Evolutionary conservation across 371 early-diverging fungal species (phyloP).

Genomic region (Hamiltosporidium magnivora): DNA sequence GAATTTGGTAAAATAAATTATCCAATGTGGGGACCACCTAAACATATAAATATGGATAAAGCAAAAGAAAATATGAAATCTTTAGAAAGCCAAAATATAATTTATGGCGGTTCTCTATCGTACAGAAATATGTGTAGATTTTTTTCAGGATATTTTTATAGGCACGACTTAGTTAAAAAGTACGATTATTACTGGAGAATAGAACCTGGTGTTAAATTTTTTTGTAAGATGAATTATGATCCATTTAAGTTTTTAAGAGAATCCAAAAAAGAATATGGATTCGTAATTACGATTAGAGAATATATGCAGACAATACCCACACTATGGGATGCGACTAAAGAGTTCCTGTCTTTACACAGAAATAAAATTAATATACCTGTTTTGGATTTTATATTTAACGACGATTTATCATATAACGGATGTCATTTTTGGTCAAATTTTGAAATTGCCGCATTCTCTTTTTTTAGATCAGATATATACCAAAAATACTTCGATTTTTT

Average conservation of each 20-base stretch:
- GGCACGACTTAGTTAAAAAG: conserved; percentile 63
- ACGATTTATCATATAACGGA: conserved; percentile 47
- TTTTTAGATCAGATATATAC: conserved; percentile 64
- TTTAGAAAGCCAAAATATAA: conserved; percentile 61
- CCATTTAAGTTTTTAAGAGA: conserved; percentile 64
- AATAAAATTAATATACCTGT: conserved; percentile 17
- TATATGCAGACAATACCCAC: conserved; percentile 65
- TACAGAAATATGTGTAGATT: conserved; percentile 84
- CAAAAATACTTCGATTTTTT: conserved; percentile 65
- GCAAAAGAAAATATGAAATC: conserved; percentile 58
- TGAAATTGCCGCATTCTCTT: conserved; percentile 73
- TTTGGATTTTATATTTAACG: conserved; percentile 35
- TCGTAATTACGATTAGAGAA: conserved; percentile 65
- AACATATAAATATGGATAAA: conserved; percentile 63
- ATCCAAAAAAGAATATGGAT: conserved; percentile 68
- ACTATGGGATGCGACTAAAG: conserved; percentile 62
- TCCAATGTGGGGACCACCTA: conserved; percentile 68
- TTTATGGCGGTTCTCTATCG: conserved; percentile 68
- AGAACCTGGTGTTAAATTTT: conserved; percentile 72
- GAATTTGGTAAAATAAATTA: conserved; percentile 63
- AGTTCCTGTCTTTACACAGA: conserved; percentile 31
- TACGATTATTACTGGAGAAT: conserved; percentile 86
- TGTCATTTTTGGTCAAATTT: conserved; percentile 92
- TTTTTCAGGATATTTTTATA: conserved; percentile 73
- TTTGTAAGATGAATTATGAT: conserved; percentile 69